Conservation (phyloP, 129 eudicot species). For the Flaveria bidentis region DNA sequence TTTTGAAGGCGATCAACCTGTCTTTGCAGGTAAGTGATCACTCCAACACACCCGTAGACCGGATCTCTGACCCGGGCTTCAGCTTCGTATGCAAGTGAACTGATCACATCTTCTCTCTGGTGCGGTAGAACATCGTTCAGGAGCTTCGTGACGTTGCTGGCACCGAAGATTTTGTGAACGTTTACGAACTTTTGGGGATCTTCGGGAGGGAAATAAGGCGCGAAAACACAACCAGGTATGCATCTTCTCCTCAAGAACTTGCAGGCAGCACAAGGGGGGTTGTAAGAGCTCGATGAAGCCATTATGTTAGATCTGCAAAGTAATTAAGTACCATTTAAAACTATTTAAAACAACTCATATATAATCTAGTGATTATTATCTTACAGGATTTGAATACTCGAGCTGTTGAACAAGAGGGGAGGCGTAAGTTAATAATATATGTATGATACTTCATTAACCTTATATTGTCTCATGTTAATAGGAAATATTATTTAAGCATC, state of each 20-base stretch:
- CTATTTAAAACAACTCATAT: too few relatives aligned
- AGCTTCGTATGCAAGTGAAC: constrained; percentile 86
- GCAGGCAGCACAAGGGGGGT: constrained; percentile 96
- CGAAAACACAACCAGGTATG: constrained; percentile 79
- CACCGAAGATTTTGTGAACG: constrained; percentile 93
- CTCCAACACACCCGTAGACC: constrained; percentile 80
- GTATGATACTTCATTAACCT: too few relatives aligned
- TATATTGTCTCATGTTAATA: not conserved
- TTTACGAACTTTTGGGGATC: constrained; percentile 80
- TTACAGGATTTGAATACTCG: too few relatives aligned
- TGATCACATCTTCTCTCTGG: constrained; percentile 81
- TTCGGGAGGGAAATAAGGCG: constrained; percentile 94
- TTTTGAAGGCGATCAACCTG: constrained; percentile 73
- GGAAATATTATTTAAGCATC: not conserved
- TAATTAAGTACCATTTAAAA: not conserved
- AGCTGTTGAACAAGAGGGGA: too few relatives aligned
- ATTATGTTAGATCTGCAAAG: constrained; percentile 24
- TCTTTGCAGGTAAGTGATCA: constrained; percentile 68
- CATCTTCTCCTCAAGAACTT: constrained; percentile 84
- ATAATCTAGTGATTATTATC: too few relatives aligned
- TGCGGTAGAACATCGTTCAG: constrained; percentile 75
- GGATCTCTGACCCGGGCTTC: constrained; percentile 90
- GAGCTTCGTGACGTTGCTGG: constrained; percentile 86
- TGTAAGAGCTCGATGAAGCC: constrained; percentile 81
- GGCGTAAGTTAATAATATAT: too few relatives aligned